Base-by-base conservation (phyloP, 129 eudicot species). In the Solidago caesia region DNA sequence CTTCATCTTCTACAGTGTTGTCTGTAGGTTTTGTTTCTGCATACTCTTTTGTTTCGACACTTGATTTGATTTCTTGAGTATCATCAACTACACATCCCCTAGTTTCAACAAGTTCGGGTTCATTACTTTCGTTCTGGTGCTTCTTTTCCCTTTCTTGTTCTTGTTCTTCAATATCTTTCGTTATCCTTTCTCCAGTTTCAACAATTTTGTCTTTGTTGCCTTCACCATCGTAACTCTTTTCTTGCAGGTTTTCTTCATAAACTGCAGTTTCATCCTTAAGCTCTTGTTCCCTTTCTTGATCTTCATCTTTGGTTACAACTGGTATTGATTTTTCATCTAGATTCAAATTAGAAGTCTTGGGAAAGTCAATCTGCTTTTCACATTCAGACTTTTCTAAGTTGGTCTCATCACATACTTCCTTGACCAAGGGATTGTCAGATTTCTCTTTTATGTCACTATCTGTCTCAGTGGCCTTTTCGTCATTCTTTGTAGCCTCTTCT, bases 21-120 rank as follows among this genome's bases (percentile, higher is more conserved):
- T 74, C 70, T 10, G 5, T 4, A 2, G 39, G 33, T 74, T 63
- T 14, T 33, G 44, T 63, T 29, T 63, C 70, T 39, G 51, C 8
- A 8, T 15, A 42, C 16, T 70, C 53, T n/a, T 64, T 33, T 73
- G 51, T 45, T 51, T 64, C 65, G 41, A 41, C 53, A 75, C 63
- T 47, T 26, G 78, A 47, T 63, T 33, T 63, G 64, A 57, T 71
- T 62, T 51, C 89, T 67, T 61, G 68, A 49, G 77, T 64, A 71
- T 75, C 77, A 44, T 76, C 70, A 47, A 56, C 65, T 42, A 14
- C 52, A 48, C 6, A 13, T 15, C 53, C 79, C 68, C 25, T 43
- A 26, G 57, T 61, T 53, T 43, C 9, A 67, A 26, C 68, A 27
- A 67, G 42, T 57, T 49, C 55, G 2, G 33, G 49, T 43, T 21